A percentile compares a stretch with the other conserved stretches of the same genome.
These are phyloP conservation scores for Ostreobium quekettii DNA, from an alignment of 139 green algal species.

Conservation along the genomic window DNA sequence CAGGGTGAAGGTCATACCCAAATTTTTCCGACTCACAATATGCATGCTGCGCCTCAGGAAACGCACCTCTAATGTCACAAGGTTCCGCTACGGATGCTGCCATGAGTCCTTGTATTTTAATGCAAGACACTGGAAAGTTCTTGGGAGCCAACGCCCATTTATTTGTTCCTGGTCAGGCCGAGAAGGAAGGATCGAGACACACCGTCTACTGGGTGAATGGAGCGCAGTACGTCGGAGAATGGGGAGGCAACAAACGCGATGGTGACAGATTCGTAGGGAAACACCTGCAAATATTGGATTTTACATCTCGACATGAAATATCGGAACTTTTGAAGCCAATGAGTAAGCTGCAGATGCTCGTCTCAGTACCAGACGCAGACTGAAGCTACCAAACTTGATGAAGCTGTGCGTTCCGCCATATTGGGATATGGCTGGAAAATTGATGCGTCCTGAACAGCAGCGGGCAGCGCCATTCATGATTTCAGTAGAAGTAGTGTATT, in stretches of 20 bases:
- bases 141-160: not conserved
- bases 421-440: too few relatives aligned
- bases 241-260: conserved; percentile 53
- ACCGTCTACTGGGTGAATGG: conserved; percentile 50
- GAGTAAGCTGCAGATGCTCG: too few relatives aligned
- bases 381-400: too few relatives aligned
- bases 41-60: too few relatives aligned
- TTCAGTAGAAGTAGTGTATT: too few relatives aligned
- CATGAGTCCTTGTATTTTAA: not conserved
- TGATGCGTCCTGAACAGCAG: too few relatives aligned
- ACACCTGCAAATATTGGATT: conserved; percentile 1
- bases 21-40: too few relatives aligned
- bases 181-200: conserved; percentile 48
- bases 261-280: conserved; percentile 20
- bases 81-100: not conserved
- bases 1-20: too few relatives aligned
- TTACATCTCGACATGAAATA: not conserved
- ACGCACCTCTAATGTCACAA: not conserved
- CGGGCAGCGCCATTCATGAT: too few relatives aligned
- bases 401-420: too few relatives aligned
- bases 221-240: conserved; percentile 53
- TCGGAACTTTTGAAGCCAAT: too few relatives aligned
- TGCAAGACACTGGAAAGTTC: not conserved
- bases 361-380: too few relatives aligned
- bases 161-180: conserved; percentile 28